Percentiles rank a stretch among this genome's conserved stretches.
Evolutionary conservation across 768 basidiomycete genomes (phyloP).

Genomic region (Suillus tomentosus): DNA sequence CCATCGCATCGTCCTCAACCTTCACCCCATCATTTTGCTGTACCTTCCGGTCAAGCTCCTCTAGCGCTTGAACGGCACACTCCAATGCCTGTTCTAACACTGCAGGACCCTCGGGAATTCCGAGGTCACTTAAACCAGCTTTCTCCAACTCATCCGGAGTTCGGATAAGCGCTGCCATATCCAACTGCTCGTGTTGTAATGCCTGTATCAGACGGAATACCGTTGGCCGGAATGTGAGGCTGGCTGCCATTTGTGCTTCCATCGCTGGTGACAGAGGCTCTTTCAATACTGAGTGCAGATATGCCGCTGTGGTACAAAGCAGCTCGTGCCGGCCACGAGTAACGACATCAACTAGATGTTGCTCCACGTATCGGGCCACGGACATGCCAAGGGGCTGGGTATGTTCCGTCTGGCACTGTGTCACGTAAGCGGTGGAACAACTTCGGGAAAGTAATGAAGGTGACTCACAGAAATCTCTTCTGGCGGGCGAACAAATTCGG

Average conservation of each 20-base stretch:
- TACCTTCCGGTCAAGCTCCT: slow-evolving; percentile 40
- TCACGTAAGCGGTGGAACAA: neutral
- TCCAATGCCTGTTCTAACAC: slow-evolving; percentile 59
- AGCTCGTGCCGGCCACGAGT: slow-evolving; percentile 41
- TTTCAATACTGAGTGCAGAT: slow-evolving; percentile 2
- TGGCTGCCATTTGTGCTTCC: slow-evolving; percentile 7
- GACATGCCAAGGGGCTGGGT: slow-evolving; percentile 33
- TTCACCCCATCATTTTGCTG: slow-evolving; percentile 19
- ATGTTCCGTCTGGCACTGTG: neutral
- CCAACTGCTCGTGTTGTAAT: slow-evolving; percentile 31
- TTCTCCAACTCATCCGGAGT: slow-evolving; percentile 41
- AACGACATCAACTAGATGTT: slow-evolving; percentile 41
- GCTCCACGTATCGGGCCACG: slow-evolving; percentile 42
- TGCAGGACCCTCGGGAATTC: slow-evolving; percentile 42
- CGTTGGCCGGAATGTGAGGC: slow-evolving; percentile 4
- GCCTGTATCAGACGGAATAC: slow-evolving; percentile 10
- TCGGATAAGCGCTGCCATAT: slow-evolving; percentile 45
- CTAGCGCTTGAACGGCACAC: slow-evolving; percentile 56
- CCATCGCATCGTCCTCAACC: slow-evolving; percentile 18
- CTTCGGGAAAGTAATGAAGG: too few species aligned
- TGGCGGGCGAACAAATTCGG: slow-evolving; percentile 59
- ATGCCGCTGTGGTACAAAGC: slow-evolving; percentile 1
- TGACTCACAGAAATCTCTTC: slow-evolving; percentile 1
- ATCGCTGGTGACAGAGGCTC: neutral
- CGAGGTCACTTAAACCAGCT: slow-evolving; percentile 18